Evolutionary conservation across 345 rosid species (phyloP), one percentile per base, ranked within the genome.

Genomic region (Hirschfeldia incana): DNA sequence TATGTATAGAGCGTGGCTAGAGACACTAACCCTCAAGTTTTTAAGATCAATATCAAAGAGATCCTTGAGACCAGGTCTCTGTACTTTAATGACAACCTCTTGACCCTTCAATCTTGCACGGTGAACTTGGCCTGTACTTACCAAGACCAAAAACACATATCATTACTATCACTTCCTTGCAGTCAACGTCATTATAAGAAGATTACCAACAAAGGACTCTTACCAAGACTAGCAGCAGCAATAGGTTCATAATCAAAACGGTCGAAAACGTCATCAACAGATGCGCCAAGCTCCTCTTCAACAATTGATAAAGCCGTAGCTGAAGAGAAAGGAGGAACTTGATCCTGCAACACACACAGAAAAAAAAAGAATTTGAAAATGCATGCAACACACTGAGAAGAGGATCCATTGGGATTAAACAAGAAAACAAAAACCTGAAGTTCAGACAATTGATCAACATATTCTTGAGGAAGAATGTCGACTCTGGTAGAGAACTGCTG

Each of bases 181-280:
- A 46, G 55, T 12, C 16, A 83, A 67, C 6, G 3, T 26, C 53
- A 59, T 33, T 9, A 32, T 0, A 75, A 74, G 70, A 26, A 70
- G 46, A 74, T 65, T 9, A 29, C 11, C 39, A 72, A 72, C 62
- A 46, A 37, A 80, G 53, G 53, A 69, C 67, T 73, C 58, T 34
- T 89, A 95, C 98, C 99, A 78, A 95, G 98, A 87, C 99, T 94
- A 70, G 98, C 98, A 62, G 98, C 98, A 80, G 98, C 98, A 71
- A 94, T 90, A 60, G 98, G 98, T 76, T 95, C 99, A 78, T 73
- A 85, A 81, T 95, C 98, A 83, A 95, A 95, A 53, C 80, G 84
- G 64, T 95, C 94, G 28, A 95, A 95, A 61, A 90, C 75, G 55
- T 84, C 86, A 72, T 82, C 84, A 53, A 93, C 78, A 12, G 91